Percentiles rank a stretch among this genome's conserved stretches.
These are phyloP conservation scores for Pezicula neosporulosa DNA, from an alignment of 2,329 filamentous ascomycete species.

Conservation along the genomic window DNA sequence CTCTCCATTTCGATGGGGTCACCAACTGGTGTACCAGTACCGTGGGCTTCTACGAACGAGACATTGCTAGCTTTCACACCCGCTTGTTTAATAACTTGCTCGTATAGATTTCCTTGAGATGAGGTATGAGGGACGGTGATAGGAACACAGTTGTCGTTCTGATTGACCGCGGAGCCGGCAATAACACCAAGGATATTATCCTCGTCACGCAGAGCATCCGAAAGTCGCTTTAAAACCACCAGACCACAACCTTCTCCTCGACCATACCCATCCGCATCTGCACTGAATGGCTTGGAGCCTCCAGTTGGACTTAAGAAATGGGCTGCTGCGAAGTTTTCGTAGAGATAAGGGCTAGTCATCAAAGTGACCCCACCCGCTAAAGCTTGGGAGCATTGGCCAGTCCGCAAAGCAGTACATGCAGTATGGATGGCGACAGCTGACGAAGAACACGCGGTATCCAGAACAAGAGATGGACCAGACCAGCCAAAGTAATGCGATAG, in stretches of 20 bases:
- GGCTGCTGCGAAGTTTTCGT: conserved; percentile 1
- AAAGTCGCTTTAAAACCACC: conserved; percentile 34
- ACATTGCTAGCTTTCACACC: conserved; percentile 23
- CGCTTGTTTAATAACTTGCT: conserved; percentile 18
- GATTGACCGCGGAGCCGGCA: neutral
- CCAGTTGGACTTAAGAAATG: conserved; percentile 1
- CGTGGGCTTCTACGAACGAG: conserved; percentile 28
- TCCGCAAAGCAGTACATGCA: conserved; percentile 28
- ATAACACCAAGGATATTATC: conserved; percentile 2
- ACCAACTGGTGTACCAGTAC: conserved; percentile 28
- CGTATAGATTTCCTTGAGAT: conserved; percentile 28
- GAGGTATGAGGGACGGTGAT: neutral
- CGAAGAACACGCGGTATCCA: conserved; percentile 36
- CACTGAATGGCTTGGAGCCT: conserved; percentile 37
- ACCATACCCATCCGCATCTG: conserved; percentile 50
- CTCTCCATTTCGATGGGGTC: conserved; percentile 27
- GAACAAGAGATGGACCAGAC: conserved; percentile 29
- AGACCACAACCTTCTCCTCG: conserved; percentile 45
- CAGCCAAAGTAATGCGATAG: conserved; percentile 34
- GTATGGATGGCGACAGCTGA: conserved; percentile 31
- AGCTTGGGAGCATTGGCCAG: conserved; percentile 17
- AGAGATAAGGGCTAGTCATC: conserved; percentile 11
- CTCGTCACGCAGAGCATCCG: neutral
- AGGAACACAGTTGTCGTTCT: neutral
- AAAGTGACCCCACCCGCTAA: conserved; percentile 18